phyloP scores from a whole-genome alignment of 768 basidiomycete species.

The Psilocybe tampanensis region DNA sequence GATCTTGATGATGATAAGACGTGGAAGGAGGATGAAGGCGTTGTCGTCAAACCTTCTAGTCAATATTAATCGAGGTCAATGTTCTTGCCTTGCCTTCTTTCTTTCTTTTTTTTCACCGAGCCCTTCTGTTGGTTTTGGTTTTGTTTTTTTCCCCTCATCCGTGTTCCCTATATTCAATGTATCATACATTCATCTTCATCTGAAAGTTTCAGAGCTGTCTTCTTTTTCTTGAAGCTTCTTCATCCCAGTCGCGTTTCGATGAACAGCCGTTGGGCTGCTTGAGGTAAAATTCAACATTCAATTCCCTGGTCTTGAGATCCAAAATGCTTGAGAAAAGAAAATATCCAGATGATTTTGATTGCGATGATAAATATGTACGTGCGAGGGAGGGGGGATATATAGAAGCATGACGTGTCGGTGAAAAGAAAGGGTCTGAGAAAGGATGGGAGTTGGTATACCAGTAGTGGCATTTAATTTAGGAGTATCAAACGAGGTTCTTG shows the following conservation, averaged over 20 bases:
- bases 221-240: too few relatives aligned
- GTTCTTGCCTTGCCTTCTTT: neutral
- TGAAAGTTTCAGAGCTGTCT: too few relatives aligned
- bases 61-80: neutral
- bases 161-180: too few relatives aligned
- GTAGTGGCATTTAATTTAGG: neutral
- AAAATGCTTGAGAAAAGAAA: neutral
- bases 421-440: neutral
- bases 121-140: neutral
- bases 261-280: too few relatives aligned
- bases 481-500: neutral
- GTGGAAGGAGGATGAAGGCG: constrained; percentile 19
- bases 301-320: neutral
- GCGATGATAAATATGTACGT: constrained; percentile 12
- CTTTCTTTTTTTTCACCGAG: neutral
- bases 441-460: neutral
- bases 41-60: neutral
- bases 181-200: too few relatives aligned
- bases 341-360: constrained; percentile 7
- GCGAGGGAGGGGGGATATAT: constrained; percentile 11
- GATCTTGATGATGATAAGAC: constrained; percentile 20
- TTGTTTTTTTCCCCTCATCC: neutral
- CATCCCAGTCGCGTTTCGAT: too few relatives aligned
- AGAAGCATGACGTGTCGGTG: constrained; percentile 1
- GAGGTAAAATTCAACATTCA: too few relatives aligned